Percentiles rank a stretch among this genome's conserved stretches.
These are phyloP conservation scores for Scheffersomyces parashehatae DNA, from an alignment of 1,139 yeast species.

Conservation along the genomic window DNA sequence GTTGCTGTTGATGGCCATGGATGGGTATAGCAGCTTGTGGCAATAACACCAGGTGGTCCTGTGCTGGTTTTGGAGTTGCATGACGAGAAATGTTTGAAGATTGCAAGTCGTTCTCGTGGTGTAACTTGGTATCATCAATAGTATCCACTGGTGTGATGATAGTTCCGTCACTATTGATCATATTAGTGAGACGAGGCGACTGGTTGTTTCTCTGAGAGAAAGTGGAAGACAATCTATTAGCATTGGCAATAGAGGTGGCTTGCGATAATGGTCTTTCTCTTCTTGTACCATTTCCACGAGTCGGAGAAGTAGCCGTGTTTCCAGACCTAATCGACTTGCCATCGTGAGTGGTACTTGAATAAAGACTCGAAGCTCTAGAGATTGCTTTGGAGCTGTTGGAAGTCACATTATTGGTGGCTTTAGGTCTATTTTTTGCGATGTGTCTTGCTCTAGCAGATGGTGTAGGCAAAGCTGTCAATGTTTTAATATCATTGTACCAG, in stretches of 20 bases:
- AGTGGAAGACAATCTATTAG: slow-evolving; percentile 37
- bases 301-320: slow-evolving; percentile 23
- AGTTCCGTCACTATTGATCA: slow-evolving; percentile 52
- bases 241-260: slow-evolving; percentile 24
- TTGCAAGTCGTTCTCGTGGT: slow-evolving; percentile 4
- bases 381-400: slow-evolving; percentile 14
- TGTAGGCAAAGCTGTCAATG: slow-evolving; percentile 57
- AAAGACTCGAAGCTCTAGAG: slow-evolving; percentile 33
- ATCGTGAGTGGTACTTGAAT: slow-evolving; percentile 22
- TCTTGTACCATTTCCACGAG: slow-evolving; percentile 5
- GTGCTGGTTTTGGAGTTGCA: slow-evolving; percentile 9
- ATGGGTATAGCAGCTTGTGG: slow-evolving; percentile 1
- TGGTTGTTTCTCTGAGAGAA: slow-evolving; percentile 36
- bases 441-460: slow-evolving; percentile 50
- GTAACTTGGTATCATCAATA: slow-evolving; percentile 6
- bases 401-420: slow-evolving; percentile 4
- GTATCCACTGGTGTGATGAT: slow-evolving; percentile 46
- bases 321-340: slow-evolving; percentile 24
- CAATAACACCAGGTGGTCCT: slow-evolving; percentile 8
- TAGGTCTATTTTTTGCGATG: slow-evolving; percentile 17
- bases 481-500: slow-evolving; percentile 81
- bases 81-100: background rate
- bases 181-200: slow-evolving; percentile 40
- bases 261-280: slow-evolving; percentile 25
- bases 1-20: slow-evolving; percentile 8